Base-by-base conservation (phyloP, 1,284 basidiomycete genomes). In the Amylostereum areolatum region DNA sequence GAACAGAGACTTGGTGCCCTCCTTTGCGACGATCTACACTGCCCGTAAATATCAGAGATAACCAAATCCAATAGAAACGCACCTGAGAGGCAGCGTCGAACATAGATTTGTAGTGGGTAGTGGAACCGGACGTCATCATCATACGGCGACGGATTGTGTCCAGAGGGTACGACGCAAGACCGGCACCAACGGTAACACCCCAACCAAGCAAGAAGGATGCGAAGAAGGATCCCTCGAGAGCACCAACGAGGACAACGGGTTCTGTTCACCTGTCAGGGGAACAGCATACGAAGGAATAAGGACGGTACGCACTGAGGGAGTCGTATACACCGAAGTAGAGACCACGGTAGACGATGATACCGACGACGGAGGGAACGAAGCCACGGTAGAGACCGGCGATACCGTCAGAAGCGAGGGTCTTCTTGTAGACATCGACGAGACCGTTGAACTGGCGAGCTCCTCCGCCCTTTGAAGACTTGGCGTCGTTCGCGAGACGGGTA, bases 401-500 rank as follows among this genome's bases (percentile, higher is more conserved):
- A 81, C 91, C 90, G 64, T 93, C 90, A 24, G 87, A 83, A 35
- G 90, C 90, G 55, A 95, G 80, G 49, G 92, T 96, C 83, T 96
- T 95, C 67, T 68, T 85, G 80, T 95, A 96, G 59, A 97, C 94
- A 67, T 97, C 94, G 55, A 95, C 78, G 48, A 97, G 77, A 67
- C 94, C 94, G 66, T 94, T 96, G 81, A 96, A 97, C 70, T 97
- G 93, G 71, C 93, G 91, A 33, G 80, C 76, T 62, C 91, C 93
- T 74, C 93, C 93, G 66, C 80, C 78, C 79, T 92, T 93, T 45
- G 89, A 77, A 8, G 92, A 93, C 78, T 97, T 97, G 67, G 89
- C 90, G 66, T 97, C 94, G 71, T 95, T 96, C 68, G 94, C 93
- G 58, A 97, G 86, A 81, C 94, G 93, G 50, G 94, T 97, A 87